Percentiles rank a stretch among this genome's conserved stretches.
Evolutionary conservation across 257 asterid genomes (phyloP).

Genomic region (Penstemon barbatus): DNA sequence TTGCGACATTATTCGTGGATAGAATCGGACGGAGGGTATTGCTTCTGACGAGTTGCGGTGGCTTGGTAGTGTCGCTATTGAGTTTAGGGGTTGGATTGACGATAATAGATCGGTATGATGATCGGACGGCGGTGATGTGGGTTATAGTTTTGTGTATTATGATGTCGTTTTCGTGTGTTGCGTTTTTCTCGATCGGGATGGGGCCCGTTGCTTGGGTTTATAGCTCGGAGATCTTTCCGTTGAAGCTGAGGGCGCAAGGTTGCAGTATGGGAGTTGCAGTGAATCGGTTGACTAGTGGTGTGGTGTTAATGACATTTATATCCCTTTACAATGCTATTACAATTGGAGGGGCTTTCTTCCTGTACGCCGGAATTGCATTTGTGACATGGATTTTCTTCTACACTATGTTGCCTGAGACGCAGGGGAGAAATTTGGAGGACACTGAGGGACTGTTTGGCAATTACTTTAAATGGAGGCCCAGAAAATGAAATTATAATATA

Average conservation of each 20-base stretch:
- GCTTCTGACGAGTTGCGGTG: slow-evolving; percentile 14
- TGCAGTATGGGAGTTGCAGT: slow-evolving; percentile 35
- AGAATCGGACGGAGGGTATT: slow-evolving; percentile 1
- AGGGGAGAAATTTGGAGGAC: slow-evolving; percentile 39
- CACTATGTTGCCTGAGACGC: slow-evolving; percentile 41
- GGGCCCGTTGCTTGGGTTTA: slow-evolving; percentile 48
- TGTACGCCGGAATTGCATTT: slow-evolving; percentile 23
- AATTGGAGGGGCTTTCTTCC: slow-evolving; percentile 36
- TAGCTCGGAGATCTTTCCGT: slow-evolving; percentile 38
- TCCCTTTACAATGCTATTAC: slow-evolving; percentile 31
- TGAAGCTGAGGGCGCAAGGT: slow-evolving; percentile 40
- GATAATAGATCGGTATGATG: background rate
- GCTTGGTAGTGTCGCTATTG: background rate
- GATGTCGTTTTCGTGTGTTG: slow-evolving; percentile 25
- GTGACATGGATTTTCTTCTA: slow-evolving; percentile 32
- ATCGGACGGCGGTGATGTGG: background rate
- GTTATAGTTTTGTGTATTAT: background rate
- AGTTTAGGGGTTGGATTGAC: background rate
- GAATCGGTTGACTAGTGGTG: slow-evolving; percentile 36
- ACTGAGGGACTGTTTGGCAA: slow-evolving; percentile 38
- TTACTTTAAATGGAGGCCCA: slow-evolving; percentile 7
- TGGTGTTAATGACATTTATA: slow-evolving; percentile 33
- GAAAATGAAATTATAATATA: background rate
- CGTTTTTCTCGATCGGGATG: slow-evolving; percentile 41
- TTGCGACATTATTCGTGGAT: slow-evolving; percentile 5